phyloP scores from a whole-genome alignment of 768 basidiomycete genomes.

The Pisolithus marmoratus region DNA sequence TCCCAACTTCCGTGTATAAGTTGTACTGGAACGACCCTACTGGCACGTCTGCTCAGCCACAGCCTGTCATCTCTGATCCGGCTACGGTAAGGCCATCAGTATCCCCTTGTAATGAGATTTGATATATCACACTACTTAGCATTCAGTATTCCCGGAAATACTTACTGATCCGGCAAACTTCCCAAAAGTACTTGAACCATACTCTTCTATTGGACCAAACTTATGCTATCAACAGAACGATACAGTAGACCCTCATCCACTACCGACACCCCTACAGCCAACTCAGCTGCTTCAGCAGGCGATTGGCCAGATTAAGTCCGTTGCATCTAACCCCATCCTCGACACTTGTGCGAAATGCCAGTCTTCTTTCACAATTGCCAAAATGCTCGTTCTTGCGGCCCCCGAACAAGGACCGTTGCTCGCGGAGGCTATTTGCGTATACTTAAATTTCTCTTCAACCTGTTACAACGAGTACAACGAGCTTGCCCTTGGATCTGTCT shows the following conservation, averaged over 20 bases:
- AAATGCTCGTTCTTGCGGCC: conserved; percentile 39
- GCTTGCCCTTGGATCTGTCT: conserved; percentile 35
- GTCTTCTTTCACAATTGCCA: conserved; percentile 33
- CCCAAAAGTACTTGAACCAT: conserved; percentile 31
- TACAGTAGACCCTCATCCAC: conserved; percentile 38
- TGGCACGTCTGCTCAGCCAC: conserved; percentile 60
- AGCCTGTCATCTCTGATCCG: conserved; percentile 67
- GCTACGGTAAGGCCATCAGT: conserved; percentile 40
- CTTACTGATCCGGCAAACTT: conserved; percentile 61
- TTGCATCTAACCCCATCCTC: conserved; percentile 33
- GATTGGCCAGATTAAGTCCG: conserved; percentile 33
- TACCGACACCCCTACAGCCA: conserved; percentile 33
- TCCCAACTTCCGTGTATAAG: conserved; percentile 55
- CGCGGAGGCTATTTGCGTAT: conserved; percentile 36
- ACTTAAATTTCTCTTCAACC: conserved; percentile 32
- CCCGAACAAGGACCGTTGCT: conserved; percentile 39
- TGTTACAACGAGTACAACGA: conserved; percentile 32
- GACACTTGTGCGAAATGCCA: conserved; percentile 36
- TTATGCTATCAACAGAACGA: conserved; percentile 29
- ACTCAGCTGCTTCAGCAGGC: conserved; percentile 35
- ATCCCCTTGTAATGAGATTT: neutral
- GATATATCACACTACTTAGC: conserved; percentile 28
- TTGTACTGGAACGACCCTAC: conserved; percentile 68
- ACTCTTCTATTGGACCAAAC: neutral
- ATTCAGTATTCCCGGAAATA: conserved; percentile 47